Evolutionary conservation across 768 basidiomycete species (phyloP).

Genomic region (Mycena belliarum): DNA sequence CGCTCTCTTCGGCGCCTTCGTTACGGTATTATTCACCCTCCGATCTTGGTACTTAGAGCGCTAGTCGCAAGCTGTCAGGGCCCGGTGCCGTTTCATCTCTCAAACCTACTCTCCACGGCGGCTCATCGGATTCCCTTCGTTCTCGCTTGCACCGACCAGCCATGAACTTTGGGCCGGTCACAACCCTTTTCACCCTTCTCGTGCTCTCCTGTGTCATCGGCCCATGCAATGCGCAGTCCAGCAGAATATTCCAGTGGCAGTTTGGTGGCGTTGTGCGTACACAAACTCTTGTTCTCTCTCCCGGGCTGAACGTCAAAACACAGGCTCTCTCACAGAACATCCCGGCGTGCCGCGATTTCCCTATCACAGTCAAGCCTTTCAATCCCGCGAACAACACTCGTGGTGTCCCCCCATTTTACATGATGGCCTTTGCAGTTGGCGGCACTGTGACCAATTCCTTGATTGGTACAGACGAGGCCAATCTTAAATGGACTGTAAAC

Average conservation of each 20-base stretch:
- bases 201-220: slow-evolving; percentile 10
- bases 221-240: slow-evolving; percentile 11
- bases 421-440: slow-evolving; percentile 36
- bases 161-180: slow-evolving; percentile 14
- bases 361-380: slow-evolving; percentile 26
- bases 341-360: slow-evolving; percentile 26
- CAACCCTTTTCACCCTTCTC: slow-evolving; percentile 18
- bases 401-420: slow-evolving; percentile 35
- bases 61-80: slow-evolving; percentile 23
- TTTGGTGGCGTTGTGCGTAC: slow-evolving; percentile 9
- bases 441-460: slow-evolving; percentile 26
- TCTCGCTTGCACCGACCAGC: slow-evolving; percentile 10
- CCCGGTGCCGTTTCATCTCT: slow-evolving; percentile 21
- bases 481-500: slow-evolving; percentile 36
- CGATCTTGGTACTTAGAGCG: slow-evolving; percentile 12
- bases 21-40: neutral
- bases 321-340: slow-evolving; percentile 20
- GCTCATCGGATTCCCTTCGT: slow-evolving; percentile 11
- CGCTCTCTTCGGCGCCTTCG: neutral
- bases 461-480: slow-evolving; percentile 30
- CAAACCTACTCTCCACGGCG: slow-evolving; percentile 10
- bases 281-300: neutral
- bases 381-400: slow-evolving; percentile 21
- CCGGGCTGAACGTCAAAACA: neutral
- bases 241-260: slow-evolving; percentile 20